Base-by-base conservation (phyloP, 495 filamentous ascomycete species). In the Aspergillus diversus region DNA sequence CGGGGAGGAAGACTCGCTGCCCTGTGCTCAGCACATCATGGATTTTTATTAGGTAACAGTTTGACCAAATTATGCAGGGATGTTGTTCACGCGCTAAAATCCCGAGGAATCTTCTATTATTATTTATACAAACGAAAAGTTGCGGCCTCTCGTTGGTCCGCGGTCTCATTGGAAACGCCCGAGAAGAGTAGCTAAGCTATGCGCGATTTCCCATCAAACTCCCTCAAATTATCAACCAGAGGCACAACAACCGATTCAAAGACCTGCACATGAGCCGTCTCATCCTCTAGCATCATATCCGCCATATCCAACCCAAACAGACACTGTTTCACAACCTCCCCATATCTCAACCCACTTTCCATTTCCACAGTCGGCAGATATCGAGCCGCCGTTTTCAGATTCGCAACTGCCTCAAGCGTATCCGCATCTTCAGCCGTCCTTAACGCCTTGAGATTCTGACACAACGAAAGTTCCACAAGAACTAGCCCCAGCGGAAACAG, bases 401-500 rank as follows among this genome's bases (percentile, higher is more conserved):
- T 65, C 11, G 66, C 57, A 27, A 63, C 47, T 13, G 63, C 54
- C 16, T 71, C 66, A n/a, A 66, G 54, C 9, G 17, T 35, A 52
- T 70, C 63, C 2, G 59, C 57, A 31, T 79, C 74, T 37, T 69
- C 64, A 4, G 66, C 53, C n/a, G 3, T 62, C 5, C 60, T 31
- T 31, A 77, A 62, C 5, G 58, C 51, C n/a, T 61, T 57, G 4
- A 77, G 16, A 0, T 66, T 63, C 37, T 60, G 62, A n/a, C 74
- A 73, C 17, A 77, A 66, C 46, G 73, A 76, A 34, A 77, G 65
- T 56, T 77, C 76, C 7, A 75, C 65, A 16, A 77, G 68, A 1
- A 68, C 67, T 8, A 76, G 51, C 2, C 73, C 76, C 0, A 77
- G 60, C 1, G 72, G 66, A 37, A 74, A 72, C 5, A 77, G 62